These are phyloP conservation scores for Colletotrichum musicola DNA, from an alignment of 2,329 filamentous ascomycete genomes.

Conservation along the genomic window DNA sequence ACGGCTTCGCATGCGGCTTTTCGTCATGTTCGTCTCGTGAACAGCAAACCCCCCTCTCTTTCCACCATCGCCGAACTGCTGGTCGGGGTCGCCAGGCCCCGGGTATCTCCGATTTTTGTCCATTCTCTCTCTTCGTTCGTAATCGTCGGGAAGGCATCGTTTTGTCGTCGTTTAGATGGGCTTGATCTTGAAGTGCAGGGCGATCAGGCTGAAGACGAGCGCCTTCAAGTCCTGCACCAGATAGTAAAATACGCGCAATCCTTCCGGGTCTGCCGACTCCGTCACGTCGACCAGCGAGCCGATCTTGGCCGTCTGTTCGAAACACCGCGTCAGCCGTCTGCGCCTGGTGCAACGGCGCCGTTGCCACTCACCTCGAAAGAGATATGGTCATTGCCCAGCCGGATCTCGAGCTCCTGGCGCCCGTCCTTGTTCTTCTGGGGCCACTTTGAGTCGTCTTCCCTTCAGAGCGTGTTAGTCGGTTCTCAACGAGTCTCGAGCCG, in stretches of 20 bases:
- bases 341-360: background rate
- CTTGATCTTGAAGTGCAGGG: conserved; percentile 97
- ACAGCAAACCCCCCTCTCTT: background rate
- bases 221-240: conserved; percentile 98
- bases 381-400: conserved; percentile 94
- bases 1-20: conserved; percentile 11
- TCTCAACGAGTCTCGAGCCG: conserved; percentile 40
- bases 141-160: background rate
- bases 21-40: conserved; percentile 33
- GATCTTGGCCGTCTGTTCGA: conserved; percentile 91
- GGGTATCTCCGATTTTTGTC: conserved; percentile 45
- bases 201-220: conserved; percentile 94
- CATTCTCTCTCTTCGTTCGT: background rate
- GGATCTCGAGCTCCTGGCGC: conserved; percentile 94
- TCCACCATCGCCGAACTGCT: background rate
- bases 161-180: conserved; percentile 66
- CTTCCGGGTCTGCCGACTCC: conserved; percentile 95
- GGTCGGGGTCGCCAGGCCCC: conserved; percentile 4
- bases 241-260: conserved; percentile 97
- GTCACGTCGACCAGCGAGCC: conserved; percentile 97
- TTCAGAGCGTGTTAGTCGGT: conserved; percentile 51
- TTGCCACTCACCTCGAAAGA: conserved; percentile 84
- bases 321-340: conserved; percentile 36
- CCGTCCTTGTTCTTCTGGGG: conserved; percentile 99
- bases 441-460: conserved; percentile 99